A percentile compares a stretch with the other conserved stretches of the same genome.
Evolutionary conservation across 2,329 filamentous ascomycete species (phyloP).

Genomic region (Arthroderma sp.): DNA sequence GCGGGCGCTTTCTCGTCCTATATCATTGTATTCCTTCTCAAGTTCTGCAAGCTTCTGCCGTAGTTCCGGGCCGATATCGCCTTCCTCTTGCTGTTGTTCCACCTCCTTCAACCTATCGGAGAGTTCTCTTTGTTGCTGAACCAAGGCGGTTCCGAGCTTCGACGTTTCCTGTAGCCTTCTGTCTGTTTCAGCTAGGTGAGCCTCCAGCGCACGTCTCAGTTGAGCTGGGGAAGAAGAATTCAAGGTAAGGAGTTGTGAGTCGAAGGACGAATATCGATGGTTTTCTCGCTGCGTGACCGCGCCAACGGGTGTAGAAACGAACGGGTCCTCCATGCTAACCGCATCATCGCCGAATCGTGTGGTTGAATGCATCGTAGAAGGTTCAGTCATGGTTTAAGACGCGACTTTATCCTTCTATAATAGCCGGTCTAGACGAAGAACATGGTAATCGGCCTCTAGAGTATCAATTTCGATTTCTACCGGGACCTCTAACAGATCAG

Average conservation of each 20-base stretch:
- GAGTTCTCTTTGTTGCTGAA: slow-evolving; percentile 76
- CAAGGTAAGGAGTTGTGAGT: slow-evolving; percentile 64
- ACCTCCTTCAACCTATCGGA: slow-evolving; percentile 73
- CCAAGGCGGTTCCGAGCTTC: slow-evolving; percentile 71
- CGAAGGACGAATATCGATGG: slow-evolving; percentile 71
- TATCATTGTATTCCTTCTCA: slow-evolving; percentile 89
- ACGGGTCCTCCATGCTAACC: slow-evolving; percentile 41
- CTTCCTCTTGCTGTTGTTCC: slow-evolving; percentile 60
- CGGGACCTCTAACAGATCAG: no score
- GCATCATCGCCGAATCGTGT: slow-evolving; percentile 2
- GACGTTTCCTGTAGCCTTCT: slow-evolving; percentile 83
- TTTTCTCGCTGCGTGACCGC: slow-evolving; percentile 29
- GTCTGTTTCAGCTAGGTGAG: slow-evolving; percentile 85
- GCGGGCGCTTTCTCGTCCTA: slow-evolving; percentile 76
- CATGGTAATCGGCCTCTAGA: no score
- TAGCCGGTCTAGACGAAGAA: no score
- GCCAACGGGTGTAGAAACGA: slow-evolving; percentile 36
- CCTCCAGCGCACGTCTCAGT: slow-evolving; percentile 76
- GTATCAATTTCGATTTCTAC: no score
- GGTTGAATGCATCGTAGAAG: not conserved
- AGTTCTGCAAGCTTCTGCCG: slow-evolving; percentile 72
- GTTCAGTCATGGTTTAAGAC: slow-evolving; percentile 4
- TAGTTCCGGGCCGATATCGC: slow-evolving; percentile 69
- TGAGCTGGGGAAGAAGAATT: slow-evolving; percentile 75
- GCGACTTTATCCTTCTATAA: no score